These are phyloP conservation scores for Ganoderma leucocontextum DNA, from an alignment of 1,284 basidiomycete genomes.

Conservation along the genomic window DNA sequence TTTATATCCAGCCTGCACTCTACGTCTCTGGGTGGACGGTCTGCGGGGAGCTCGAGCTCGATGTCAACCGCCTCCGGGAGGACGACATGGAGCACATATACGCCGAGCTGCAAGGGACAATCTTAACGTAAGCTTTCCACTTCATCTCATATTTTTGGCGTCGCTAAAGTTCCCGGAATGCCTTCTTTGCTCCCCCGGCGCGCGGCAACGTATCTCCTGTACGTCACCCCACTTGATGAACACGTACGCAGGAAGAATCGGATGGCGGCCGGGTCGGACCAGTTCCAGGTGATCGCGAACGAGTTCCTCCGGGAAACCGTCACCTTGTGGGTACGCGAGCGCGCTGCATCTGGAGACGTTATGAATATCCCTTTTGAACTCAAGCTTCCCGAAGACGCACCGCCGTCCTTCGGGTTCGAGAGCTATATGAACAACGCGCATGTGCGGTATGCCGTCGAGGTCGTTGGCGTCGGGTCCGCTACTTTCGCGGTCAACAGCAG, in stretches of 20 bases:
- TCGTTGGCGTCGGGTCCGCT: conserved; percentile 21
- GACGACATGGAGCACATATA: background rate
- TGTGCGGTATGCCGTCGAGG: conserved; percentile 26
- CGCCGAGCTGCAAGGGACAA: background rate
- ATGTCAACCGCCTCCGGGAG: background rate
- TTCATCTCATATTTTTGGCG: background rate
- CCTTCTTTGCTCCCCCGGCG: background rate
- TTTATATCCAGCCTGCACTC: conserved; percentile 23
- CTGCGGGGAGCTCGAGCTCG: background rate
- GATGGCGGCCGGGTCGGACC: conserved; percentile 10
- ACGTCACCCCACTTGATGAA: background rate
- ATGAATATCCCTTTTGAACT: conserved; percentile 26
- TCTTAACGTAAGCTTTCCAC: conserved; percentile 15
- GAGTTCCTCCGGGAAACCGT: conserved; percentile 22
- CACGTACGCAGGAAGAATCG: conserved; percentile 20
- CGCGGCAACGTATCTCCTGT: background rate
- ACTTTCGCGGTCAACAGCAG: conserved; percentile 24
- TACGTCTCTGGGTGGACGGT: conserved; percentile 13
- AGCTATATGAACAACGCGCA: conserved; percentile 26
- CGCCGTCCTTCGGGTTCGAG: conserved; percentile 28
- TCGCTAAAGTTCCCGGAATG: background rate
- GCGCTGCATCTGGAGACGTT: conserved; percentile 11
- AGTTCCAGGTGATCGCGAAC: conserved; percentile 19
- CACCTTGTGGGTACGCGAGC: conserved; percentile 18
- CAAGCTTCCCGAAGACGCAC: conserved; percentile 18